A percentile compares a stretch with the other conserved stretches of the same genome.
These are phyloP conservation scores for Brasenia schreberi DNA, from an alignment of 164 flowering plant genomes.

Conservation along the genomic window DNA sequence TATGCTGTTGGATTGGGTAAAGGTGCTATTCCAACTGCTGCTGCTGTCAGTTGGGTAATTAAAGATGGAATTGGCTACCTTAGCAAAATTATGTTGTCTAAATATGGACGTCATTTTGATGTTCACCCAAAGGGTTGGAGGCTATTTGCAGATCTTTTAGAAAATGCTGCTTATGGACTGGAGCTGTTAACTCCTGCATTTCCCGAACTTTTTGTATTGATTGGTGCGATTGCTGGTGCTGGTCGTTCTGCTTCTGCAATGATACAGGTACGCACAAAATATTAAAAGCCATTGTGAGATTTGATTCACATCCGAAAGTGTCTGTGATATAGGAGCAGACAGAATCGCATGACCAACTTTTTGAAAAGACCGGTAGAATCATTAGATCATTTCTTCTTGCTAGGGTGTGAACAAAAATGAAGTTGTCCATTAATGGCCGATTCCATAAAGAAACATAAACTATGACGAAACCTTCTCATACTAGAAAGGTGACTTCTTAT, in stretches of 20 bases:
- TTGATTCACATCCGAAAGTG: no score
- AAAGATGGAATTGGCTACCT: constrained; percentile 97
- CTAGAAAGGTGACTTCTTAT: no score
- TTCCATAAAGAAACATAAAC: no score
- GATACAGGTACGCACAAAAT: constrained; percentile 53
- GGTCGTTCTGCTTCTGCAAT: constrained; percentile 90
- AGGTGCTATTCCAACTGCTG: constrained; percentile 95
- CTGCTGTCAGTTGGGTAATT: constrained; percentile 94
- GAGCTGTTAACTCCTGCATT: constrained; percentile 95
- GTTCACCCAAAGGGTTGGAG: constrained; percentile 99
- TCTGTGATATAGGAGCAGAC: no score
- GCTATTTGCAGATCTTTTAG: constrained; percentile 88
- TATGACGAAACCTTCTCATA: no score
- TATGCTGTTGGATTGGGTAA: constrained; percentile 97
- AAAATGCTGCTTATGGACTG: constrained; percentile 87
- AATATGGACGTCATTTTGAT: constrained; percentile 94
- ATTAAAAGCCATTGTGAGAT: not conserved
- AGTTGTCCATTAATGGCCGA: no score
- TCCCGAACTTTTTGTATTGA: constrained; percentile 70
- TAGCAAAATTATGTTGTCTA: constrained; percentile 80
- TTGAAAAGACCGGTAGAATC: no score
- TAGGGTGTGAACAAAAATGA: no score
- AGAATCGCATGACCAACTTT: no score
- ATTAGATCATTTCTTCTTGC: no score
- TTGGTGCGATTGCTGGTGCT: constrained; percentile 94